Conservation (phyloP, 352 stramenopile genomes). For the Phytophthora palmivora region DNA sequence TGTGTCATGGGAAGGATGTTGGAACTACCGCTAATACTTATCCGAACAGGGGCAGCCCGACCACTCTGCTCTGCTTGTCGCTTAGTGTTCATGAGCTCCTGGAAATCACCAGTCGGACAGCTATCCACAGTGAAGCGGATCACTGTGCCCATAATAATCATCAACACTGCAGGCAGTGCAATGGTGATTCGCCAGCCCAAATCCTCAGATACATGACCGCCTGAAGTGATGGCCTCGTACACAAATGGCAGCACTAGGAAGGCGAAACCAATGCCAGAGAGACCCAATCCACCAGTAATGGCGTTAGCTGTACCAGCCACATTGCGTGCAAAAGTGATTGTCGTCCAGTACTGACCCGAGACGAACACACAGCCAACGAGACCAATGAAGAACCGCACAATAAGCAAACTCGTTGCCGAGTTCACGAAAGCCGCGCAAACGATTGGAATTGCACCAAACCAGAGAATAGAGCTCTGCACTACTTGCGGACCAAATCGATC, state of each 20-base stretch:
- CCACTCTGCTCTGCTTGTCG: slow-evolving; percentile 60
- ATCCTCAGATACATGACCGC: slow-evolving; percentile 64
- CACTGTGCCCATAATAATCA: slow-evolving; percentile 77
- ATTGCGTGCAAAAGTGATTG: slow-evolving; percentile 94
- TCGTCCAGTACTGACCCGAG: slow-evolving; percentile 95
- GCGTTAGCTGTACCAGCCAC: slow-evolving; percentile 95
- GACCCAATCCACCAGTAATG: slow-evolving; percentile 91
- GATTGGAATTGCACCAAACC: slow-evolving; percentile 87
- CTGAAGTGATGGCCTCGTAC: slow-evolving; percentile 84
- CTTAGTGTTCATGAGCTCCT: slow-evolving; percentile 78
- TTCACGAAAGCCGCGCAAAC: slow-evolving; percentile 89
- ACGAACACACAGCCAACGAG: slow-evolving; percentile 95
- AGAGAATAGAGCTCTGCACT: slow-evolving; percentile 85
- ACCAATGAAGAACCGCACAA: slow-evolving; percentile 96
- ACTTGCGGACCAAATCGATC: slow-evolving; percentile 92
- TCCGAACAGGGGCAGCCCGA: slow-evolving; percentile 18
- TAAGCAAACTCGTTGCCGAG: slow-evolving; percentile 66
- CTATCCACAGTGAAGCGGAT: no score
- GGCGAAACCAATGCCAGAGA: slow-evolving; percentile 92
- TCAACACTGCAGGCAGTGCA: slow-evolving; percentile 88
- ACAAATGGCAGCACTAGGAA: slow-evolving; percentile 91
- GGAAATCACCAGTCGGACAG: slow-evolving; percentile 94
- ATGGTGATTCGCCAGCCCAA: slow-evolving; percentile 93
- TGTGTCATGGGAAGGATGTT: slow-evolving; percentile 33
- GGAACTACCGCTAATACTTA: slow-evolving; percentile 39